These are phyloP conservation scores for Leccinum incarnatum DNA, from an alignment of 768 basidiomycete genomes.

Conservation along the genomic window DNA sequence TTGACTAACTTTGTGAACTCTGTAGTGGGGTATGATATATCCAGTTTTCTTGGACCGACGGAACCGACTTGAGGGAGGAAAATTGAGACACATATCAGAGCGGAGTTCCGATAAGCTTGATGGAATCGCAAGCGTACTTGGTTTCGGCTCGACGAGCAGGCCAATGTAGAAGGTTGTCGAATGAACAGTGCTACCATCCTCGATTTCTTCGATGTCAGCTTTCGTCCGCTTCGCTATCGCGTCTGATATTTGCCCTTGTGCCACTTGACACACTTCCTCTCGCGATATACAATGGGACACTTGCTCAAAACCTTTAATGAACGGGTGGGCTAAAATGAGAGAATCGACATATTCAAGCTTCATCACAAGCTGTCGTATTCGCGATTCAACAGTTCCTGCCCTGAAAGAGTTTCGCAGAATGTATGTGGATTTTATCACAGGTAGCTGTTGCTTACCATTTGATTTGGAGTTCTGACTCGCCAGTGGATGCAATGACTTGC, in stretches of 20 bases:
- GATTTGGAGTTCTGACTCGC: slow-evolving; percentile 76
- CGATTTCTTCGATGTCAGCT: slow-evolving; percentile 74
- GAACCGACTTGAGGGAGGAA: slow-evolving; percentile 56
- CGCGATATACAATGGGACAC: slow-evolving; percentile 78
- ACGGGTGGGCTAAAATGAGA: slow-evolving; percentile 89
- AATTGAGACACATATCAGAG: slow-evolving; percentile 20
- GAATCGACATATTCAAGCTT: slow-evolving; percentile 96
- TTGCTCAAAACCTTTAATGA: slow-evolving; percentile 91
- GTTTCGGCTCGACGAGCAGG: slow-evolving; percentile 86
- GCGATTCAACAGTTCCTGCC: slow-evolving; percentile 98
- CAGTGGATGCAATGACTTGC: slow-evolving; percentile 92
- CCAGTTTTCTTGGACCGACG: slow-evolving; percentile 76
- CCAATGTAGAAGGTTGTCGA: slow-evolving; percentile 99
- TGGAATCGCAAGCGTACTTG: slow-evolving; percentile 53
- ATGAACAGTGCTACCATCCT: slow-evolving; percentile 75
- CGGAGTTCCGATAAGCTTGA: slow-evolving; percentile 8
- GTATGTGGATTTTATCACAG: neutral
- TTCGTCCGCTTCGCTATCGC: slow-evolving; percentile 68
- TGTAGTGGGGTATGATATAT: slow-evolving; percentile 95
- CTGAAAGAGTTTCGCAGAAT: slow-evolving; percentile 34
- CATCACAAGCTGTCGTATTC: slow-evolving; percentile 94
- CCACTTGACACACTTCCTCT: slow-evolving; percentile 84
- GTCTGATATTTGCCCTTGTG: slow-evolving; percentile 82
- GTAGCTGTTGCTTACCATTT: slow-evolving; percentile 70
- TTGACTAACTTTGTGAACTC: slow-evolving; percentile 95